Evolutionary conservation across 2,329 filamentous ascomycete species (phyloP).

Genomic region (Fusarium nelsonii): DNA sequence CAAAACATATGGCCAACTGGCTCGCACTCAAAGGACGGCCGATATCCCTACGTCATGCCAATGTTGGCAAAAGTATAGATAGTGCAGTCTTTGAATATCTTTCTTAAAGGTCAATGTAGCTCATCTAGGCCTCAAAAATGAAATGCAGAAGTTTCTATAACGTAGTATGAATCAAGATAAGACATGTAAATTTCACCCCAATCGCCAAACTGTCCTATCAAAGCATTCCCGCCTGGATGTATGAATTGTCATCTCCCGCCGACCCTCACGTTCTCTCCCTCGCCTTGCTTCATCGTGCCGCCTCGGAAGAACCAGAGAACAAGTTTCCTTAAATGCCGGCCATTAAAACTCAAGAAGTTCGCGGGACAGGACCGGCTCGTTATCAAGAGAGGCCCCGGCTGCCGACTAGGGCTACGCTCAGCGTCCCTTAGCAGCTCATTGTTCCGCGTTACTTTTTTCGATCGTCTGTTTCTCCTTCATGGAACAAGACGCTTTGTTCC

Average conservation of each 20-base stretch:
- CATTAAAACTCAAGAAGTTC: slow-evolving; percentile 37
- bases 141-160: slow-evolving; percentile 38
- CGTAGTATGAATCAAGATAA: slow-evolving; percentile 43
- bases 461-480: slow-evolving; percentile 32
- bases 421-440: slow-evolving; percentile 19
- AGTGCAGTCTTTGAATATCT: not conserved
- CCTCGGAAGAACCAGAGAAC: slow-evolving; percentile 39
- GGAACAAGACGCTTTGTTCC: slow-evolving; percentile 42
- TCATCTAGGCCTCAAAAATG: not conserved
- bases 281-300: slow-evolving; percentile 16
- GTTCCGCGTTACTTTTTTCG: slow-evolving; percentile 24
- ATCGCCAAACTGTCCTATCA: slow-evolving; percentile 65
- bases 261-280: slow-evolving; percentile 24
- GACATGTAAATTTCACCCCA: slow-evolving; percentile 62
- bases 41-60: not conserved
- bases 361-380: slow-evolving; percentile 31
- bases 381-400: slow-evolving; percentile 26
- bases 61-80: not conserved
- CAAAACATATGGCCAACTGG: not conserved
- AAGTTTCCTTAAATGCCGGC: slow-evolving; percentile 48
- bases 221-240: slow-evolving; percentile 57
- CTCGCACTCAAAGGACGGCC: not conserved
- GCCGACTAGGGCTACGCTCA: slow-evolving; percentile 22
- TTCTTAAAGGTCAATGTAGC: not conserved
- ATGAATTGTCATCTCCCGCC: slow-evolving; percentile 52